These are phyloP conservation scores for Pyricularia pennisetigena DNA, from an alignment of 2,329 filamentous ascomycete species.

Conservation along the genomic window DNA sequence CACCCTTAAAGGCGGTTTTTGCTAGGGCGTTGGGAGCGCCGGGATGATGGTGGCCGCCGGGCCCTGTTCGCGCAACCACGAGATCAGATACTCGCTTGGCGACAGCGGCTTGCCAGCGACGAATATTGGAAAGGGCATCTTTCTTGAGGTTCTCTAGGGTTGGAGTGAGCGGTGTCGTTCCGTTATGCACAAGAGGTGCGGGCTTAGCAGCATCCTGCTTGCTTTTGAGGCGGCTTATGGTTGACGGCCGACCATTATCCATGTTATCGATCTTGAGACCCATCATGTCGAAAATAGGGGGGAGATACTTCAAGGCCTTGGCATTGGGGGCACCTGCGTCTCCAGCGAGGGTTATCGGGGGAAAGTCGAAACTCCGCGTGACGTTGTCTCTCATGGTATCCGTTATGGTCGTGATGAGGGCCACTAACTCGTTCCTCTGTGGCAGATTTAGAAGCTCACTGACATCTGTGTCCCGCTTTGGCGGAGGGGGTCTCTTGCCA, in stretches of 20 bases:
- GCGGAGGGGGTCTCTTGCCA: conserved; percentile 7
- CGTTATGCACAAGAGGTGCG: not conserved
- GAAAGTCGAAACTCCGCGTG: conserved; percentile 37
- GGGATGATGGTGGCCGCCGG: not conserved
- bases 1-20: conserved; percentile 4
- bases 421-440: conserved; percentile 42
- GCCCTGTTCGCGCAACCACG: not conserved
- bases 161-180: conserved; percentile 26
- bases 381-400: conserved; percentile 46
- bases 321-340: conserved; percentile 17
- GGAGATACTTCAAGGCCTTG: conserved; percentile 21
- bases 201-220: not conserved
- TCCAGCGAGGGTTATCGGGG: conserved; percentile 18
- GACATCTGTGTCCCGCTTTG: conserved; percentile 39
- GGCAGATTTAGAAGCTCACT: conserved; percentile 34
- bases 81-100: conserved; percentile 63
- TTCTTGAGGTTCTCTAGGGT: conserved; percentile 52
- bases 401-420: conserved; percentile 39
- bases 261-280: conserved; percentile 4
- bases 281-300: conserved; percentile 14
- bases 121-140: conserved; percentile 60
- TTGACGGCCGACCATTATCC: conserved; percentile 1
- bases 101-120: conserved; percentile 69
- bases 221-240: not conserved
- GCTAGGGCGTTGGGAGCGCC: not conserved